These are phyloP conservation scores for Metschnikowia vanudenii DNA, from an alignment of 805 yeast genomes.

Conservation along the genomic window DNA sequence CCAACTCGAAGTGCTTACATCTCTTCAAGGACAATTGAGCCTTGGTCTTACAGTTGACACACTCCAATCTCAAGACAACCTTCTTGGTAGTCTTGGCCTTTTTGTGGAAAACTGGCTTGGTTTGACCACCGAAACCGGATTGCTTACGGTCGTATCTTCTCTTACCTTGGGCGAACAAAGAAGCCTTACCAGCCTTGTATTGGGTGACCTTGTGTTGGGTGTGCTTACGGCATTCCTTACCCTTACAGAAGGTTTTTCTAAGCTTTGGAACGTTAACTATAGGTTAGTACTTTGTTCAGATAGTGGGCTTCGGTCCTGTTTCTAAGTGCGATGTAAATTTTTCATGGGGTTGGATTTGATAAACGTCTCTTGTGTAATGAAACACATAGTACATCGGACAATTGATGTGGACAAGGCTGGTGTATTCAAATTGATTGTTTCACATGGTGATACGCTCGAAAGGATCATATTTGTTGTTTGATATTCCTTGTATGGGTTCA, in stretches of 20 bases:
- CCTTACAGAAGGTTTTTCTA: constrained; percentile 99
- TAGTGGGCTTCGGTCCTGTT: background rate
- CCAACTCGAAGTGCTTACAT: constrained; percentile 99
- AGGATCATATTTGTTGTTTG: no score
- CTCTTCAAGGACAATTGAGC: constrained; percentile 97
- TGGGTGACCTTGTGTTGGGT: constrained; percentile 99
- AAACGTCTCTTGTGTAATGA: no score
- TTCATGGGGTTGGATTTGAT: no score
- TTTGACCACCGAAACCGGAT: constrained; percentile 99
- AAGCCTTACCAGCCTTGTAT: constrained; percentile 99
- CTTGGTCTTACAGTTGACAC: constrained; percentile 98
- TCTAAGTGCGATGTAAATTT: no score
- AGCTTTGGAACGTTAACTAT: constrained; percentile 99
- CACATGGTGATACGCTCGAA: no score
- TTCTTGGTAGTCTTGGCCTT: constrained; percentile 99
- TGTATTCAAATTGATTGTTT: no score
- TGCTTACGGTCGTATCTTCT: constrained; percentile 99
- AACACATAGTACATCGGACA: no score
- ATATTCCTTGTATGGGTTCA: no score
- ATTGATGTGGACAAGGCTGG: no score
- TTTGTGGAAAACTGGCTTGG: constrained; percentile 99
- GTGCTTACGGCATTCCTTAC: constrained; percentile 98
- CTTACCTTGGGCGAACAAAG: constrained; percentile 99
- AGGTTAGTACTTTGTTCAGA: constrained; percentile 10
- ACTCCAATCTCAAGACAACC: constrained; percentile 98